Evolutionary conservation across 2,329 filamentous ascomycete genomes (phyloP), one percentile per base, ranked within the genome.

Genomic region (Aspergillus hortae): DNA sequence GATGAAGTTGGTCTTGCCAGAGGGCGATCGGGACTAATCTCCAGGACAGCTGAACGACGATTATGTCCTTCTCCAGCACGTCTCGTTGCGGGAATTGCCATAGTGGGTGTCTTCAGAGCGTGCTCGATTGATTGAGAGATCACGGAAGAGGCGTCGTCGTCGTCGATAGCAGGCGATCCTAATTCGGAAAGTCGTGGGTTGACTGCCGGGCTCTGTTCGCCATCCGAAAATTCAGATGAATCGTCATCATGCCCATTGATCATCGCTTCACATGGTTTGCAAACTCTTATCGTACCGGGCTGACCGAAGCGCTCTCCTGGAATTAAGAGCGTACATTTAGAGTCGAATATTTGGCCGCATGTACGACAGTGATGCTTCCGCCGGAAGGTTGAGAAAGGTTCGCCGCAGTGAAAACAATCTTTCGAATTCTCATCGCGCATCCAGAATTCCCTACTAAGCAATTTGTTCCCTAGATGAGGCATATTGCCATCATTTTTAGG

Each of bases 391-490:
- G 90, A 91, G 66, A 99, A 99, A 2, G 89, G 82, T 53, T 90
- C 88, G 42, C 90, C 90, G 64, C 94, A 99, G 42, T 90, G 83
- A 67, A 96, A 99, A 66, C 94, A 99, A 63, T 96, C 92, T 67
- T 95, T 97, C 54, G 92, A 95, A 56, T 95, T 96, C 66, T 97
- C 94, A 67, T 99, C 94, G 54, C 91, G 89, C 94, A 99, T 99
- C 94, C 92, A 97, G 62, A 96, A 97, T 61, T 97, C 92, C 65
- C 92, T 94, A 68, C 89, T 95, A 43, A 97, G 75, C 6, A 99
- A 86, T 65, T 92, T 91, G 63, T 90, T 89, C 56, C 88, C 85
- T 78, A 96, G 87, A 60, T 88, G 86, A 46, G 76, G 74, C 49
- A 80, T 67, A 56, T 72, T 71, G 51, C 68, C 57, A 49, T 68